Evolutionary conservation across 176 grass and related monocot genomes (phyloP).

Genomic region (Oryza meridionalis): DNA sequence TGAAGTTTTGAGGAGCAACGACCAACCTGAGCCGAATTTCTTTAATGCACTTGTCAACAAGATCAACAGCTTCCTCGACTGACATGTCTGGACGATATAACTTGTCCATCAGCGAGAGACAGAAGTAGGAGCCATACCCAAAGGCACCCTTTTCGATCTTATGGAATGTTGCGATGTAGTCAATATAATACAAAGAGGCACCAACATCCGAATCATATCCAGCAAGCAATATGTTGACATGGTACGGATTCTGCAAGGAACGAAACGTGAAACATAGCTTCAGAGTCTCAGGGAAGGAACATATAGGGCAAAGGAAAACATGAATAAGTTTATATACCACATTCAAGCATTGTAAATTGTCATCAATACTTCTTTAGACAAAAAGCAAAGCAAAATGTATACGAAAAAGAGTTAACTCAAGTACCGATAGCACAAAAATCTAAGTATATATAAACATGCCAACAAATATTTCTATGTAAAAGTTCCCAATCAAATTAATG

Average conservation of each 20-base stretch:
- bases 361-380: background rate
- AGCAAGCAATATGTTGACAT: conserved; percentile 78
- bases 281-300: background rate
- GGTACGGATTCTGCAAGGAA: conserved; percentile 75
- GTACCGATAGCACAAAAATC: background rate
- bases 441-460: background rate
- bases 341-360: background rate
- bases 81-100: conserved; percentile 76
- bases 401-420: background rate
- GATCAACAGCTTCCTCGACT: conserved; percentile 72
- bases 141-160: conserved; percentile 96
- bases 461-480: background rate
- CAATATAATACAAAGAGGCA: conserved; percentile 89
- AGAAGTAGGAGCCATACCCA: conserved; percentile 80
- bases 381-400: background rate
- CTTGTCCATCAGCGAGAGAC: conserved; percentile 84
- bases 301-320: background rate
- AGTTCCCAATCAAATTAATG: too few relatives aligned
- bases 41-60: conserved; percentile 82
- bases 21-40: conserved; percentile 84
- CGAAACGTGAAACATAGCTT: conserved; percentile 10
- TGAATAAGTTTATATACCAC: background rate
- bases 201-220: conserved; percentile 83
- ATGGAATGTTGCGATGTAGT: conserved; percentile 90
- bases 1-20: conserved; percentile 81